These are phyloP conservation scores for Venturia effusa DNA, from an alignment of 2,329 filamentous ascomycete species.

Conservation along the genomic window DNA sequence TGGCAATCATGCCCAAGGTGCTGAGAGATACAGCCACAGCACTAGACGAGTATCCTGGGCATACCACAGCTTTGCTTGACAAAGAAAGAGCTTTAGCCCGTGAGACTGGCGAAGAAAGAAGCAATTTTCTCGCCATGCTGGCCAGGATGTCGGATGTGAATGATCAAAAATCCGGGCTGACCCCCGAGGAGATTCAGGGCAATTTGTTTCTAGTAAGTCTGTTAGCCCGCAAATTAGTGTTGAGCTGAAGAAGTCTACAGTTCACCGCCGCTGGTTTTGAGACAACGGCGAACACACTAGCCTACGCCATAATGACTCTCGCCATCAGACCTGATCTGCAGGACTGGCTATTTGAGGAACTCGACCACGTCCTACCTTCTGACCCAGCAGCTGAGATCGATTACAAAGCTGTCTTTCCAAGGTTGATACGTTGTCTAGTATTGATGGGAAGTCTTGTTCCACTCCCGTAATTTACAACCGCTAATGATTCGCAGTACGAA, in stretches of 20 bases:
- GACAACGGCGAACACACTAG: constrained; percentile 9
- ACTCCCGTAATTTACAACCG: neutral
- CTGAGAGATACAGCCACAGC: neutral
- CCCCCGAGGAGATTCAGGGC: constrained; percentile 6
- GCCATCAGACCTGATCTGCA: constrained; percentile 6
- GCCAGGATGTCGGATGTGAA: neutral
- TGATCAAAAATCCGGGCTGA: neutral
- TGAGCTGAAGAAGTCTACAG: neutral
- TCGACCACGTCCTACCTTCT: neutral
- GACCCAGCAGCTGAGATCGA: neutral
- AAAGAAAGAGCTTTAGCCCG: neutral
- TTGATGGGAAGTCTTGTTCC: neutral
- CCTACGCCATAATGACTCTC: neutral
- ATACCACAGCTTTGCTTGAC: neutral
- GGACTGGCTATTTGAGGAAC: constrained; percentile 8
- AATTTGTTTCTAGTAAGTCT: constrained; percentile 6
- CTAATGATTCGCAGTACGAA: neutral
- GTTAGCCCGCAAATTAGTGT: too few relatives aligned
- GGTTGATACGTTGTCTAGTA: neutral
- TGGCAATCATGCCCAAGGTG: neutral
- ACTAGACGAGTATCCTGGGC: neutral
- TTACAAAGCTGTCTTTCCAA: constrained; percentile 3
- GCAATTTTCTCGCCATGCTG: neutral
- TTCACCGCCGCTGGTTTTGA: constrained; percentile 10
- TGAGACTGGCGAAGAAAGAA: neutral